Conservation (phyloP, 768 basidiomycete species). For the Pulveroboletus ravenelii region DNA sequence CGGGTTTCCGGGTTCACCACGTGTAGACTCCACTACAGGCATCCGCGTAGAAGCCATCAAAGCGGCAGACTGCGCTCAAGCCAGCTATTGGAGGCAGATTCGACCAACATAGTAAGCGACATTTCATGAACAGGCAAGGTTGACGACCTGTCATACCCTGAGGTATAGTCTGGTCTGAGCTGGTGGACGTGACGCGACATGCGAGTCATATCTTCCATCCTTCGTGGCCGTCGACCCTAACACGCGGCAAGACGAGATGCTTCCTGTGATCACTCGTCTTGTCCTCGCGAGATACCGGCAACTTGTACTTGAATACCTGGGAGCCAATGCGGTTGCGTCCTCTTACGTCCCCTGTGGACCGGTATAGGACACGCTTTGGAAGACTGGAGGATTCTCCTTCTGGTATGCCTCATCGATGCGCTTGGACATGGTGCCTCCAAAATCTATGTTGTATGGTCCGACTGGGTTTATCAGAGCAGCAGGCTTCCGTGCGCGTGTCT, state of each 20-base stretch:
- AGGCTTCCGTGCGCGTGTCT: too few species aligned
- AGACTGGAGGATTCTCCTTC: too few species aligned
- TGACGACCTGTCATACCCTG: too few species aligned
- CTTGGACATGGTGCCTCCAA: neutral
- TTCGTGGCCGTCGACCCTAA: neutral
- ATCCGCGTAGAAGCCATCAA: neutral
- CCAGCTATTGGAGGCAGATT: neutral
- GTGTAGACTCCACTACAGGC: too few species aligned
- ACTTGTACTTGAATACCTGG: too few species aligned
- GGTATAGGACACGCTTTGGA: neutral
- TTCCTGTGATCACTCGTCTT: neutral
- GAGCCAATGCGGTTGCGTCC: too few species aligned
- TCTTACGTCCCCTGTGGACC: neutral
- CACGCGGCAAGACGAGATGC: neutral
- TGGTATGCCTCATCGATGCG: neutral
- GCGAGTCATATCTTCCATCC: neutral
- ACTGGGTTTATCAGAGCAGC: too few species aligned
- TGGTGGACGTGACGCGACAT: neutral
- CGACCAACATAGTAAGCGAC: neutral
- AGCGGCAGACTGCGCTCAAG: neutral
- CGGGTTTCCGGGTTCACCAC: neutral
- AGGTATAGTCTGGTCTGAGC: too few species aligned
- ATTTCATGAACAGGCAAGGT: neutral
- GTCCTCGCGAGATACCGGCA: too few species aligned
- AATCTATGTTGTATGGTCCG: neutral